Percentiles rank a stretch among this genome's conserved stretches.
phyloP scores from a whole-genome alignment of 345 rosid species.

The Hibiscus tridactylites region DNA sequence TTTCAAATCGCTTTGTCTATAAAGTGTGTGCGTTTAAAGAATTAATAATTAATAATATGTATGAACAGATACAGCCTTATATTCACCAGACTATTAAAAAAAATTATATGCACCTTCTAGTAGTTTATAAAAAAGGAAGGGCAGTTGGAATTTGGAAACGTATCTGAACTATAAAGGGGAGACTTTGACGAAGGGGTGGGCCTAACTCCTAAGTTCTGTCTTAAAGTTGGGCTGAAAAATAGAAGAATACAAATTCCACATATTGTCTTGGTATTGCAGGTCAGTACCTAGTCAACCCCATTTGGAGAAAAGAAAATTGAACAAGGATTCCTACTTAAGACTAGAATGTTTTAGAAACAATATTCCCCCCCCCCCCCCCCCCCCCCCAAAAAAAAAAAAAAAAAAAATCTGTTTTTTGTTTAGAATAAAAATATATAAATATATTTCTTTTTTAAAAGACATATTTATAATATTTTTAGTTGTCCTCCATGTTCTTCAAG shows the following conservation, averaged over 20 bases:
- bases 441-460: background rate
- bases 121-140: background rate
- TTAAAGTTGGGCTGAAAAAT: background rate
- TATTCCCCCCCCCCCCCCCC: no score
- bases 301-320: background rate
- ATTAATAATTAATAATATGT: no score
- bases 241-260: background rate
- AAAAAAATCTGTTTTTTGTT: background rate
- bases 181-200: background rate
- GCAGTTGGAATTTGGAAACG: background rate
- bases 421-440: background rate
- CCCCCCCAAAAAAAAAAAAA: no score
- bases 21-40: no score
- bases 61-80: no score
- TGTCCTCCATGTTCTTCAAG: no score
- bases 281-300: background rate
- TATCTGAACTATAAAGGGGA: background rate
- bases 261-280: background rate
- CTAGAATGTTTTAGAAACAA: background rate
- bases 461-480: no score
- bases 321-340: background rate
- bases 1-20: no score
- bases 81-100: no score
- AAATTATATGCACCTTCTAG: background rate
- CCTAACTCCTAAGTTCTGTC: background rate